Evolutionary conservation across 352 stramenopile species (phyloP), one percentile per base, ranked within the genome.

Genomic region (Thalassiosira mediterranea): DNA sequence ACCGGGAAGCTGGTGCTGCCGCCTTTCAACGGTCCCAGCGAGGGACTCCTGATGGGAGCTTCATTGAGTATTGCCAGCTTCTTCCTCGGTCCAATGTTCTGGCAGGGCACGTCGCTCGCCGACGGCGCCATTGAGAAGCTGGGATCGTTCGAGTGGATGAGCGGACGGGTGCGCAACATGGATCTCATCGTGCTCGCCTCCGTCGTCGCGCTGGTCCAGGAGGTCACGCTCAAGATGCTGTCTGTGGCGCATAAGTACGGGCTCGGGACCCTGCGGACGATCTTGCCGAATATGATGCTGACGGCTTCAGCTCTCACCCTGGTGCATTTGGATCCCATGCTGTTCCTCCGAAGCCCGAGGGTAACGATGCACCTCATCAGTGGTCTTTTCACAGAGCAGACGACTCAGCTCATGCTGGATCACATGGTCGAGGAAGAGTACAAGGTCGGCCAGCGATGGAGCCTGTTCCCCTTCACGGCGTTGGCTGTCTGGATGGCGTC

Each of bases 1-100:
- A 98, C 95, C 0, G 95, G 96, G n/a, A 95, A 94, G 56, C 86
- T 98, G 8, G 92, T 97, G 25, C 84, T 99, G 32, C 96, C 96
- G 4, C 89, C 96, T 19, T 86, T 98, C 40, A 99, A 99, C 82
- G 97, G 96, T 67, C 96, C 97, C 4, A 98, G 94, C 63, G 96
- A 99, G 85, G 96, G 97, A 32, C 79, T 99, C 10, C 52, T 97
- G 0, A 44, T 90, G 13, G 84, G 72, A 17, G 80, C 84, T 10
- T 52, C 73, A 4, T 52, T 91, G 23, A 90, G 82, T 59, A 79
- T 94, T 23, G 38, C 76, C 15, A 87, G 79, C 29, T 91, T 42
- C 29, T 75, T 65, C 17, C 64, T 58, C 15, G 89, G 89, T 8
- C 48, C 65, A 11, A 53, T 79, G 21, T 86, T 83, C 74, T 94